Base-by-base conservation (phyloP, 768 basidiomycete species). In the Cubamyces sp. region DNA sequence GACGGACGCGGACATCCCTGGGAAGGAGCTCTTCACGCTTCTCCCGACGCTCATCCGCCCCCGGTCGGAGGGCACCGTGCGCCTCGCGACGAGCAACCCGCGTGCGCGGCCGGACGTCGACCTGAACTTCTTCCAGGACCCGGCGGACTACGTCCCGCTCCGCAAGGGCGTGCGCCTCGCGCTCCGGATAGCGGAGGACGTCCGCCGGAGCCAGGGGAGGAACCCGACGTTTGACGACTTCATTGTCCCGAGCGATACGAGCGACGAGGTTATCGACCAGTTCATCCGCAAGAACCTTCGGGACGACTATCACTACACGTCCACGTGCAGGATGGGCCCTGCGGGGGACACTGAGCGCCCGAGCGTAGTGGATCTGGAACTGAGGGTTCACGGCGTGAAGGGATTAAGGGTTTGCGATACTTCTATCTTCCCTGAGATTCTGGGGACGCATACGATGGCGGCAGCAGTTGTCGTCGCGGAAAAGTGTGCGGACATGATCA, bases 341-440 rank as follows among this genome's bases (percentile, higher is more conserved):
- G 46, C 40, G 28, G 28, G 57, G 28, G 47, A 53, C 18, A 59
- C 53, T 1, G 37, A 3, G 45, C 62, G 59, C 34, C 42, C 39
- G 40, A 82, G 82, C 42, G 81, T 82, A 6, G 79, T 84, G 52
- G 78, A 80, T 65, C 71, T 73, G 37, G 69, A 76, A 43, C 66
- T 80, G 21, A 64, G 69, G 14, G 81, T 84, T 1, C 77, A 83
- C 64, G 82, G 81, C 18, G 73, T 78, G 16, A 52, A 59, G 34
- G 78, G 79, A 58, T 67, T 84, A 30, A 71, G 81, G 48, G 76
- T 78, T 39, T 68, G 61, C 34, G 64, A 65, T 25, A 48, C 67
- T 9, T 61, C 60, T 14, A 51, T 69, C 0, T 65, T 68, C 41
- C 78, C 78, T 0, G 47, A 61, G 5, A 69, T 77, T 28, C 59